Evolutionary conservation across 768 basidiomycete species (phyloP).

Genomic region (Calocybe cyanea): DNA sequence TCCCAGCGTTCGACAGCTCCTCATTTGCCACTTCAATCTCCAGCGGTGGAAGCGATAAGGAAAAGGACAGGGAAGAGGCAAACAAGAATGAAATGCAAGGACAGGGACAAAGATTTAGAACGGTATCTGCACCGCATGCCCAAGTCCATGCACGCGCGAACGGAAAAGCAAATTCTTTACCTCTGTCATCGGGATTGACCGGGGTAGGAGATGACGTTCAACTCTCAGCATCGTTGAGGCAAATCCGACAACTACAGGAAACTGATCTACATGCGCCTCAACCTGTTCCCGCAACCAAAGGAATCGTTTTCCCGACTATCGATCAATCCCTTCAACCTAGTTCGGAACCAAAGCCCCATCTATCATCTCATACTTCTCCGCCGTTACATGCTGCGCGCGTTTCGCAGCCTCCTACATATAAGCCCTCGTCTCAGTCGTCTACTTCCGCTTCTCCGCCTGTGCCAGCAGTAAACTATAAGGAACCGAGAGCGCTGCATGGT

Average conservation of each 20-base stretch:
- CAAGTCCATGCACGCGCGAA: neutral
- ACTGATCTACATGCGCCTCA: too few species aligned
- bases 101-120: conserved; percentile 7
- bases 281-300: too few species aligned
- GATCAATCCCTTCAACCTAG: neutral
- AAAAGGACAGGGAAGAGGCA: conserved; percentile 1
- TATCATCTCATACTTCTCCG: conserved; percentile 1
- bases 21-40: conserved; percentile 13
- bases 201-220: too few species aligned
- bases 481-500: conserved; percentile 57
- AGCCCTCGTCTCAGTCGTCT: neutral
- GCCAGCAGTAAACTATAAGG: conserved; percentile 51
- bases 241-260: too few species aligned
- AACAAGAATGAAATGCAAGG: conserved; percentile 1
- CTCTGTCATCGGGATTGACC: too few species aligned
- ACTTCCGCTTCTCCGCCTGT: conserved; percentile 8
- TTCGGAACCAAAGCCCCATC: neutral
- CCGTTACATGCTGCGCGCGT: neutral
- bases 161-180: neutral
- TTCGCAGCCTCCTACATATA: neutral
- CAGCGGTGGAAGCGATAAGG: conserved; percentile 1
- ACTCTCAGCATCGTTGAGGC: neutral
- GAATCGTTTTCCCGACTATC: too few species aligned
- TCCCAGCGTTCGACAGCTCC: neutral
- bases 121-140: conserved; percentile 12